Percentiles rank a stretch among this genome's conserved stretches.
Conservation (phyloP, 768 basidiomycete genomes). For the Suillus spraguei region DNA sequence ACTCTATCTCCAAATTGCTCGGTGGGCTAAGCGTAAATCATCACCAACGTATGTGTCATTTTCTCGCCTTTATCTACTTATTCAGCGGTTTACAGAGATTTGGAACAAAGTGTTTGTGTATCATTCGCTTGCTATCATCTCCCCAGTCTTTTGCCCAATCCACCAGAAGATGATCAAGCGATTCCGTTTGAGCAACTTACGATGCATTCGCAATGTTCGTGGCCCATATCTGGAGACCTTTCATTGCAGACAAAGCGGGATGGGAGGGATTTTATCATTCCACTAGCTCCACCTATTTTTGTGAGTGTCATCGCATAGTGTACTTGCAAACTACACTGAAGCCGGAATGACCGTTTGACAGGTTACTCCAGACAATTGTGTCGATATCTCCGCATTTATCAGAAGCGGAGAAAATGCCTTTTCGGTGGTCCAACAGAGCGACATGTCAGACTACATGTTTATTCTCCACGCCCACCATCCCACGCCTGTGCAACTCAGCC, state of each 20-base stretch:
- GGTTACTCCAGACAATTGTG: slow-evolving; percentile 49
- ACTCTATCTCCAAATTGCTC: slow-evolving; percentile 28
- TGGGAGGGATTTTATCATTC: slow-evolving; percentile 5
- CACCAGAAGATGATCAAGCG: too few relatives aligned
- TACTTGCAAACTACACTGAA: neutral
- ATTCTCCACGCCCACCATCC: slow-evolving; percentile 54
- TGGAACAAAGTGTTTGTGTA: slow-evolving; percentile 42
- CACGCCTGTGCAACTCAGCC: slow-evolving; percentile 44
- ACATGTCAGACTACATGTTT: slow-evolving; percentile 48
- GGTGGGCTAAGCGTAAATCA: slow-evolving; percentile 40
- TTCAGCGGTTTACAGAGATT: slow-evolving; percentile 28
- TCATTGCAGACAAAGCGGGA: too few relatives aligned
- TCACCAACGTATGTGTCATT: slow-evolving; percentile 32
- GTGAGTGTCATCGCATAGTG: slow-evolving; percentile 33
- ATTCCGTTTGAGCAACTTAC: too few relatives aligned
- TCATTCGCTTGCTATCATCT: slow-evolving; percentile 38
- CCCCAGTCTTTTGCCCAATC: too few relatives aligned
- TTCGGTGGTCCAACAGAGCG: slow-evolving; percentile 43
- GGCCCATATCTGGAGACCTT: too few relatives aligned
- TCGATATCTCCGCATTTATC: slow-evolving; percentile 54
- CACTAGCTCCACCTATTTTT: slow-evolving; percentile 35
- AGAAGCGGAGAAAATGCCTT: slow-evolving; percentile 44
- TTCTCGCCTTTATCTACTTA: neutral
- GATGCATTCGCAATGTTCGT: too few relatives aligned
- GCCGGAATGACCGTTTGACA: slow-evolving; percentile 20